Percentiles rank a stretch among this genome's conserved stretches.
phyloP scores from a whole-genome alignment of 345 rosid species.

The Citrus hindsii region DNA sequence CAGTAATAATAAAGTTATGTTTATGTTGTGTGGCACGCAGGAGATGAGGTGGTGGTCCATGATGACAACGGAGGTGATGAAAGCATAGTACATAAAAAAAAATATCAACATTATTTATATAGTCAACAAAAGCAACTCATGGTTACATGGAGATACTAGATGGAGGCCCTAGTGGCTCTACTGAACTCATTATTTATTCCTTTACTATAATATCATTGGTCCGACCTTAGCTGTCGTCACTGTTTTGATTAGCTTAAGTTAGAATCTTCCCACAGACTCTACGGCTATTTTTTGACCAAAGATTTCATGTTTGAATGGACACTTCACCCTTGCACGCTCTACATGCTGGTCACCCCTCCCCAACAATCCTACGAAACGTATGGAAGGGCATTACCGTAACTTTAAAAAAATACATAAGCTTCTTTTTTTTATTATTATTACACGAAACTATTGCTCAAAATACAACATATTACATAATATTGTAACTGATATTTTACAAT shows the following conservation, averaged over 20 bases:
- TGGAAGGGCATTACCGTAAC: too few species aligned
- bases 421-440: too few species aligned
- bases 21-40: constrained; percentile 36
- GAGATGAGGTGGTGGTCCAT: constrained; percentile 19
- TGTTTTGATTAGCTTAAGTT: too few species aligned
- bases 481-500: too few species aligned
- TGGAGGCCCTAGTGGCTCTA: neutral
- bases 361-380: too few species aligned
- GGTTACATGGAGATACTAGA: neutral
- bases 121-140: constrained; percentile 45
- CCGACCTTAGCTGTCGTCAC: too few species aligned
- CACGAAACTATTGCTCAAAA: too few species aligned
- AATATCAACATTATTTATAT: neutral
- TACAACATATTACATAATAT: too few species aligned
- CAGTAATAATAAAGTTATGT: neutral
- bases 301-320: too few species aligned
- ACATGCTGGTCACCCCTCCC: too few species aligned
- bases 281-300: neutral
- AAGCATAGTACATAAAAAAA: neutral
- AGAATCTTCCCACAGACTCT: neutral
- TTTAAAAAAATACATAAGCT: too few species aligned
- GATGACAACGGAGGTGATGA: constrained; percentile 4
- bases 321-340: too few species aligned
- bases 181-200: neutral
- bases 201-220: neutral